Base-by-base conservation (phyloP, 2,329 filamentous ascomycete genomes). In the Ophiostoma triangulosporum region DNA sequence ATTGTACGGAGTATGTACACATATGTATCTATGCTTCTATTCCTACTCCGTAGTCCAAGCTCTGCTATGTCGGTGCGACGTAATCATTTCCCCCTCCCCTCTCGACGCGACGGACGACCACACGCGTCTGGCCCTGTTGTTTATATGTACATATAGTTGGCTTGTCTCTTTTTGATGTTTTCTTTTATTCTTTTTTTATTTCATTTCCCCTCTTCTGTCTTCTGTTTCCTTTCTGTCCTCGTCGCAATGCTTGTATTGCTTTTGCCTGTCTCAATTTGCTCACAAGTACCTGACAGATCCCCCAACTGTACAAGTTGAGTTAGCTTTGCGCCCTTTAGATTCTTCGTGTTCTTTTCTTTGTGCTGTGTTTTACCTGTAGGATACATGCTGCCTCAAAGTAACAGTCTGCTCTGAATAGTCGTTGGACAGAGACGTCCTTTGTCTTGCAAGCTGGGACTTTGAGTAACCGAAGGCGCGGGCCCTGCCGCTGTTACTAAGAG, bases 261-360 rank as follows among this genome's bases (percentile, higher is more conserved):
- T 33, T 33, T 33, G 3, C 9, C 31, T 6, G 40, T 29, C 24
- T 45, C 40, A 27, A 14, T 40, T 20, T 43, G n/a, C 22, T 14
- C 33, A 40, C 26, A 40, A 17, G 48, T 22, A 24, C 48, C 27
- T 27, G n/a, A n/a, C 43, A 22, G 48, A n/a, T n/a, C 31, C 32
- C n/a, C 20, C 48, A n/a, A 17, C 4, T 24, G 17, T 24, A 20
- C 31, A 26, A 8, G 22, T 50, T 32, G 7, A 49, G 45, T 52
- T 55, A 55, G 54, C 50, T 38, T 52, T 55, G 54, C 54, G 50
- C 54, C 35, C 11, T 31, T 33, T 29, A 33, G 29, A 6, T 40
- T 38, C 3, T 48, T 27, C 4, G 14, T 40, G 22, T 31, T 40
- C 15, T 12, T 48, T 51, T 51, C 17, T 50, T 54, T 51, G 53